Percentiles rank a stretch among this genome's conserved stretches.
These are phyloP conservation scores for Fusarium succisae DNA, from an alignment of 2,329 filamentous ascomycete species.

Conservation along the genomic window DNA sequence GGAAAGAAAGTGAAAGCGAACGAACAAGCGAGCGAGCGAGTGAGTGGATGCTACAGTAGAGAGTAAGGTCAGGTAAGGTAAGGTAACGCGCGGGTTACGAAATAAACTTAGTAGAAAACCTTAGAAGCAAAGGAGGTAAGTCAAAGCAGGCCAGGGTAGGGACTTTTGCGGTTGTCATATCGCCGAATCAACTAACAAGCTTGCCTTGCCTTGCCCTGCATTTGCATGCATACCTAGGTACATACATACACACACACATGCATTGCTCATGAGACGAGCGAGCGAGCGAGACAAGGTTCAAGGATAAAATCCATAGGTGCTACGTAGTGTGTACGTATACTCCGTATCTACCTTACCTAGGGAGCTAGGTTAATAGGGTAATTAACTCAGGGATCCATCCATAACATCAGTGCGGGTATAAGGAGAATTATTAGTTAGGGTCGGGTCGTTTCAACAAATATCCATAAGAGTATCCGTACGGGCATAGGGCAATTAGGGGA, in stretches of 20 bases:
- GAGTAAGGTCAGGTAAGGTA: neutral
- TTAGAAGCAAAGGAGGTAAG: constrained; percentile 9
- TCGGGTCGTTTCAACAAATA: neutral
- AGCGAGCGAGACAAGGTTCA: constrained; percentile 23
- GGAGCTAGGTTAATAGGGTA: neutral
- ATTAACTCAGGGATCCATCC: neutral
- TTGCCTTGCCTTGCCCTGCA: constrained; percentile 6
- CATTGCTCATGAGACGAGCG: constrained; percentile 5
- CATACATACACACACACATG: neutral
- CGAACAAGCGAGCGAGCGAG: neutral
- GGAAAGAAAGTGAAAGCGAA: constrained; percentile 16
- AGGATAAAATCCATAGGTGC: constrained; percentile 12
- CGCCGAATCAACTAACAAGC: constrained; percentile 33
- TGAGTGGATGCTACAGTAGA: neutral
- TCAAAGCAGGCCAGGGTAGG: constrained; percentile 4
- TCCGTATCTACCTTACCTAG: neutral
- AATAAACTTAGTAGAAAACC: constrained; percentile 15
- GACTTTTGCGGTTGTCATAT: constrained; percentile 27
- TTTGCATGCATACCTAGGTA: neutral
- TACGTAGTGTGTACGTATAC: constrained; percentile 8
- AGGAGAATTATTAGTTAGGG: constrained; percentile 13
- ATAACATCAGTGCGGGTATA: constrained; percentile 8
- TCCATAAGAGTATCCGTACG: neutral
- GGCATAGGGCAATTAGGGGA: constrained; percentile 5
- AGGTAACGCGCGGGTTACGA: constrained; percentile 15